Base-by-base conservation (phyloP, 768 basidiomycete genomes). In the Guyanaporus albipodus region DNA sequence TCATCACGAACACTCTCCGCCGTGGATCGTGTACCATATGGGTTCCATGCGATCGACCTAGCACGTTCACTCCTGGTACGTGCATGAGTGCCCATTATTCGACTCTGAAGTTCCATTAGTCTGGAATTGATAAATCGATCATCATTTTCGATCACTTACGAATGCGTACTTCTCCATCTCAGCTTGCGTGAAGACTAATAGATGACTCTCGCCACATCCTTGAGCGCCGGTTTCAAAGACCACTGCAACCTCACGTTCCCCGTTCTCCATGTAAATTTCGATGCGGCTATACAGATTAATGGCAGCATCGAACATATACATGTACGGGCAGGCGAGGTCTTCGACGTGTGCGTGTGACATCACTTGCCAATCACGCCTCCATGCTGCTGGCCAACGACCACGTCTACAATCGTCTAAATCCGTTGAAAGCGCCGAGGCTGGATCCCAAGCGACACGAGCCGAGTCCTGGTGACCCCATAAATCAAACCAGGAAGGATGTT, bases 301-400 rank as follows among this genome's bases (percentile, higher is more conserved):
- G 2, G 58, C 56, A 2, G 69, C 62, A 43, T 77, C 69, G 44
- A 74, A 75, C 1, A 80, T 53, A 0, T 62, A 47, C 47, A 70
- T 60, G 54, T 74, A 82, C 12, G 82, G 63, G 29, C 29, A 72
- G 57, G 6, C 67, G 64, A 39, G 64, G 28, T 83, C 80, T 35
- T 74, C 63, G 42, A 82, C 71, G 48, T 81, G 72, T 17, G 83
- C 75, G 49, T 79, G 80, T 0, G 75, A 73, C 83, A 64, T 1
- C 85, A 84, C 33, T 70, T 55, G 0, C 83, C 82, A 4, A 85
- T 67, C 54, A 79, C 64, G 11, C 79, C 80, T 0, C 70, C 80
- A 24, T 74, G 70, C 1, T 71, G 71, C 29, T 83, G 70, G 50
- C 57, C 64, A 33, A 83, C 55, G 19, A 73, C 58, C 0, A 73